Evolutionary conservation across 441 rosid genomes (phyloP).

Genomic region (Mallotus repandus): DNA sequence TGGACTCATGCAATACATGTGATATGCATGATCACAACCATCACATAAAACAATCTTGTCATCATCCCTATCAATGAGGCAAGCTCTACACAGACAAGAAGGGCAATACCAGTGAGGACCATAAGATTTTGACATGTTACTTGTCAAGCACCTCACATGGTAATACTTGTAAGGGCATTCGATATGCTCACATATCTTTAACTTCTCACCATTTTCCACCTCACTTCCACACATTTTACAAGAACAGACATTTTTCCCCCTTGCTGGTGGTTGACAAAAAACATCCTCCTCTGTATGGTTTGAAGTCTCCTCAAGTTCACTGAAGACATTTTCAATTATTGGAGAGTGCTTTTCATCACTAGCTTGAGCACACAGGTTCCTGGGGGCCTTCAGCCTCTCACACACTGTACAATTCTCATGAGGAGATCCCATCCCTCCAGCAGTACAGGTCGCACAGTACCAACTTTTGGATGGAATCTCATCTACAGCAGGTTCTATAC

Average conservation of each 20-base stretch:
- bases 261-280: slow-evolving; percentile 28
- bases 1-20: slow-evolving; percentile 77
- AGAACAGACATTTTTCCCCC: slow-evolving; percentile 14
- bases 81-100: slow-evolving; percentile 81
- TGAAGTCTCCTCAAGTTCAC: slow-evolving; percentile 46
- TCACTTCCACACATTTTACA: slow-evolving; percentile 66
- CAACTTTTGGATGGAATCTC: slow-evolving; percentile 67
- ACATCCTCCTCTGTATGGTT: slow-evolving; percentile 39
- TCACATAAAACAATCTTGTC: slow-evolving; percentile 78
- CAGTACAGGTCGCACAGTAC: slow-evolving; percentile 70
- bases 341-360: slow-evolving; percentile 28
- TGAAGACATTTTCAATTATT: slow-evolving; percentile 31
- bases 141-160: slow-evolving; percentile 76
- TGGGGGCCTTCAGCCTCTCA: slow-evolving; percentile 55
- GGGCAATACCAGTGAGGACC: slow-evolving; percentile 89
- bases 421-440: slow-evolving; percentile 59
- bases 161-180: slow-evolving; percentile 62
- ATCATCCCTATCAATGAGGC: slow-evolving; percentile 75
- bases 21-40: slow-evolving; percentile 90
- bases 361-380: slow-evolving; percentile 27
- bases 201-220: slow-evolving; percentile 40
- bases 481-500: slow-evolving; percentile 69
- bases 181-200: slow-evolving; percentile 63
- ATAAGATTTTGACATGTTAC: slow-evolving; percentile 49
- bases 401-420: slow-evolving; percentile 79